Evolutionary conservation across 2,329 filamentous ascomycete species (phyloP).

Genomic region (Phialocephala sp.): DNA sequence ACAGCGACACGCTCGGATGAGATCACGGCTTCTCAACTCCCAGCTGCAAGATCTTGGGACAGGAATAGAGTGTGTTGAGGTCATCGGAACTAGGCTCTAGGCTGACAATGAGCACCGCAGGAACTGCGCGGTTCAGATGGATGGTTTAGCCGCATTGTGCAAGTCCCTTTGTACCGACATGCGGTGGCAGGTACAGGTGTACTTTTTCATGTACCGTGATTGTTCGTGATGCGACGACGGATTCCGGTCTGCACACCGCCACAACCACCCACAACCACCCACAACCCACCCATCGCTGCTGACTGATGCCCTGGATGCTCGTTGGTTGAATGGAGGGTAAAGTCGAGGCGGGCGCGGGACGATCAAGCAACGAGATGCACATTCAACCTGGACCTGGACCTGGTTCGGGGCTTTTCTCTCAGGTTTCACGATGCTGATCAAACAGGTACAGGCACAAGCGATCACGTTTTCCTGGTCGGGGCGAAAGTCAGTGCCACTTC

Average conservation of each 20-base stretch:
- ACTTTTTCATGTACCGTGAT: constrained; percentile 9
- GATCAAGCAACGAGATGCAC: not conserved
- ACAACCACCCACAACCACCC: not conserved
- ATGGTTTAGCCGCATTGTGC: not conserved
- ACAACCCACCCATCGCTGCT: not conserved
- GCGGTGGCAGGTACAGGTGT: constrained; percentile 1
- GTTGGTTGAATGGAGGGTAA: not conserved
- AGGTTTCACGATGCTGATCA: too few relatives aligned
- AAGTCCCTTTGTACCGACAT: too few relatives aligned
- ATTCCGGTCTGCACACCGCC: not conserved
- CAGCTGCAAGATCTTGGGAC: too few relatives aligned
- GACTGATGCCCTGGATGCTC: not conserved
- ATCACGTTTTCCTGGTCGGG: not conserved
- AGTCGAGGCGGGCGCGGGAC: constrained; percentile 7
- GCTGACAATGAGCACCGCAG: not conserved
- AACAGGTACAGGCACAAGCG: not conserved
- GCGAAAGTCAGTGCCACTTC: not conserved
- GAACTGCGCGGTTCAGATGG: not conserved
- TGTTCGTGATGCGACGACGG: not conserved
- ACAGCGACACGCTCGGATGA: constrained; percentile 8
- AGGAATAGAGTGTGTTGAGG: not conserved
- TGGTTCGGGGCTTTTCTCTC: not conserved
- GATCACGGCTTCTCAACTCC: not conserved
- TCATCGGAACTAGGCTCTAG: not conserved
- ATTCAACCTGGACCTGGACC: not conserved